A percentile compares a stretch with the other conserved stretches of the same genome.
phyloP scores from a whole-genome alignment of 192 early-diverging fungal genomes.

The Paraglomus occultum region DNA sequence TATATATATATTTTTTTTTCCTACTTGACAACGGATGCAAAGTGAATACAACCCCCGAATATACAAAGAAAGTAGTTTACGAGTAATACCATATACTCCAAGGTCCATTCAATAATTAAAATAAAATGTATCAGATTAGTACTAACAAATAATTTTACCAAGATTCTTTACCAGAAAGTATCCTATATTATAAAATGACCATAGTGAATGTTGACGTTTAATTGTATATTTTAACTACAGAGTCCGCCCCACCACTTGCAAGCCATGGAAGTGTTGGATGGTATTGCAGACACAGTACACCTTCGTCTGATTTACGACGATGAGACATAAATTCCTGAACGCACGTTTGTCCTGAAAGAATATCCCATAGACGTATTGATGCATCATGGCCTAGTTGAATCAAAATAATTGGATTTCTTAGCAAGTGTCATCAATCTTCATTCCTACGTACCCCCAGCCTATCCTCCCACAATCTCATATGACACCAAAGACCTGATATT shows the following conservation, averaged over 20 bases:
- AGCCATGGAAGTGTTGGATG: constrained; percentile 53
- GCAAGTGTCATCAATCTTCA: background rate
- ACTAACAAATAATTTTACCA: no score
- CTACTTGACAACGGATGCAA: no score
- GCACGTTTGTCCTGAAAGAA: constrained; percentile 55
- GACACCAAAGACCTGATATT: background rate
- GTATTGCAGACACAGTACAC: constrained; percentile 64
- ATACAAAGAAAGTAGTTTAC: no score
- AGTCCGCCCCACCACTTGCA: constrained; percentile 59
- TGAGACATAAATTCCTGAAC: constrained; percentile 74
- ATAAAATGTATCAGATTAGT: no score
- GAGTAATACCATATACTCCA: no score
- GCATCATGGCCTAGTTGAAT: constrained; percentile 63
- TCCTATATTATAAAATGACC: no score
- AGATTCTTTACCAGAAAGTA: no score
- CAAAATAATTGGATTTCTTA: constrained; percentile 22
- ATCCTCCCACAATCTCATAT: background rate
- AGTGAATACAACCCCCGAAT: no score
- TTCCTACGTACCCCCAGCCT: no score
- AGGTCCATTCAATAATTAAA: no score
- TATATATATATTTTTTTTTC: no score
- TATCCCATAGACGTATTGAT: constrained; percentile 77
- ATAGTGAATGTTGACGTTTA: background rate
- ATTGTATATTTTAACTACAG: constrained; percentile 52
- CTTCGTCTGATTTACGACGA: constrained; percentile 71